A percentile compares a stretch with the other conserved stretches of the same genome.
phyloP scores from a whole-genome alignment of 73 alveolate genomes.

The Strombidium stylifer region DNA sequence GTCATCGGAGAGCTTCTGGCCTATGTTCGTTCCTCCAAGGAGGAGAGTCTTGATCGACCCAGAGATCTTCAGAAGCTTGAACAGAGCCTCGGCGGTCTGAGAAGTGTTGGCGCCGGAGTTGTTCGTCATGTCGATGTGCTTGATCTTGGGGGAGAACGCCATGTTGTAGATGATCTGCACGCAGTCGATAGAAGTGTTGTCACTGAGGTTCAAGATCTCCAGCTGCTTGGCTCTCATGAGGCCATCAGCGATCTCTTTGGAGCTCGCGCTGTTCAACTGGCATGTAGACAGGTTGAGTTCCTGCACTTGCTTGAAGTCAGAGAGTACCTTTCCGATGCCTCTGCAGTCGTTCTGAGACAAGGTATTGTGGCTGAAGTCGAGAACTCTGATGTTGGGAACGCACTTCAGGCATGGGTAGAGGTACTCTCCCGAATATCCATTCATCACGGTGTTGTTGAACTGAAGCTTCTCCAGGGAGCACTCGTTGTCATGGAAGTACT shows the following conservation, averaged over 20 bases:
- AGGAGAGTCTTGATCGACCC: conserved; percentile 71
- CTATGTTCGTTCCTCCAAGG: conserved; percentile 40
- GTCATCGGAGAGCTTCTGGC: conserved; percentile 59
- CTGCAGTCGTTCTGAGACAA: conserved; percentile 6
- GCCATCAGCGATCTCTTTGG: conserved; percentile 97
- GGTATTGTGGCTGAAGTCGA: conserved; percentile 7
- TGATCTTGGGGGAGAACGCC: conserved; percentile 92
- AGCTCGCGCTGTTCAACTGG: conserved; percentile 45
- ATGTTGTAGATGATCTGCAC: conserved; percentile 91
- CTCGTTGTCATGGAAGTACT: conserved; percentile 39
- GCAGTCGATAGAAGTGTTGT: too few relatives aligned
- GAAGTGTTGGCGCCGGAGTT: conserved; percentile 56
- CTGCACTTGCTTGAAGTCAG: conserved; percentile 74
- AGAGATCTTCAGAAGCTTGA: conserved; percentile 86
- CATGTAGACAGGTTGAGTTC: conserved; percentile 73
- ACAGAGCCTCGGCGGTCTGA: conserved; percentile 79
- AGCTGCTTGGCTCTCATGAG: conserved; percentile 95
- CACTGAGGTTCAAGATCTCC: conserved; percentile 59
- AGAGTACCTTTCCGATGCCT: conserved; percentile 65
- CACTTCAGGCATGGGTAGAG: conserved; percentile 15
- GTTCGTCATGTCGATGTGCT: conserved; percentile 66
- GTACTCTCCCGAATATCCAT: conserved; percentile 1
- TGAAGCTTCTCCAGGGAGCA: conserved; percentile 39
- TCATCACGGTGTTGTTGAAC: conserved; percentile 16
- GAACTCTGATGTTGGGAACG: conserved; percentile 25